phyloP scores from a whole-genome alignment of 306 rosid species.

The Sesbania bispinosa region DNA sequence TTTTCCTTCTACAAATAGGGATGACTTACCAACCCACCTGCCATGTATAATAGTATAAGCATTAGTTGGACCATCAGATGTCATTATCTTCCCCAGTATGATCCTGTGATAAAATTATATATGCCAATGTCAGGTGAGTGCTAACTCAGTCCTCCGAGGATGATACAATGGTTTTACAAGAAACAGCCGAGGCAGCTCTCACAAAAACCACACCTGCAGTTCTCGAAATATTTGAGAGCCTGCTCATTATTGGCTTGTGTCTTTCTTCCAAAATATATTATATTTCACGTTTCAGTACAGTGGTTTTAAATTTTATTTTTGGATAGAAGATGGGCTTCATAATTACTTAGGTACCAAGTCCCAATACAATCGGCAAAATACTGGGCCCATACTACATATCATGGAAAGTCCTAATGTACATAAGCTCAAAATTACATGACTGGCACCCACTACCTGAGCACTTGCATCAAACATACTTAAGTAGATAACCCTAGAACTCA shows the following conservation, averaged over 20 bases:
- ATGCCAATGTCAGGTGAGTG: slow-evolving; percentile 66
- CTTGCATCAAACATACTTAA: slow-evolving; percentile 1
- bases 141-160: slow-evolving; percentile 50
- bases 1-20: slow-evolving; percentile 36
- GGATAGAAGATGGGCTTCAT: not conserved
- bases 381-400: not conserved
- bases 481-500: slow-evolving; percentile 9
- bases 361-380: not conserved
- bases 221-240: slow-evolving; percentile 33
- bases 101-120: slow-evolving; percentile 89
- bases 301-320: not conserved
- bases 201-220: slow-evolving; percentile 38
- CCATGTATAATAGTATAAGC: slow-evolving; percentile 80
- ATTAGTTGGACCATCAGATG: slow-evolving; percentile 84
- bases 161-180: slow-evolving; percentile 51
- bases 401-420: not conserved
- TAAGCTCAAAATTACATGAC: not conserved
- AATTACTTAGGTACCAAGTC: slow-evolving; percentile 10
- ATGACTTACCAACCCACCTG: slow-evolving; percentile 96
- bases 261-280: slow-evolving; percentile 17
- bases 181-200: slow-evolving; percentile 32
- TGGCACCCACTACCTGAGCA: not conserved
- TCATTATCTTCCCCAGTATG: slow-evolving; percentile 83
- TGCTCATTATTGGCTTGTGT: slow-evolving; percentile 21
- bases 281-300: slow-evolving; percentile 6